Evolutionary conservation across 345 rosid genomes (phyloP).

Genomic region (Salix exigua): DNA sequence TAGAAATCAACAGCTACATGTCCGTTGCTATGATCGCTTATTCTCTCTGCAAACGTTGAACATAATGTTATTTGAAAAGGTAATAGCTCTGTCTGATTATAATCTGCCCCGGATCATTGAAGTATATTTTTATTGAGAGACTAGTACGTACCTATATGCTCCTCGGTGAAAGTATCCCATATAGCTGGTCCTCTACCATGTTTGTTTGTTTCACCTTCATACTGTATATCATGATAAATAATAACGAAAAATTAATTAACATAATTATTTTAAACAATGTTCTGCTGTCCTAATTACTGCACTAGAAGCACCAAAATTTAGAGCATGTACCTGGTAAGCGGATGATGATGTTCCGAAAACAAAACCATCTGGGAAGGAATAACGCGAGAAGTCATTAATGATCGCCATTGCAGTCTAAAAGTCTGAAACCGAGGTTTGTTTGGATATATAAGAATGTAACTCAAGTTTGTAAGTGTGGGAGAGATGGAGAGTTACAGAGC

Average conservation of each 20-base stretch:
- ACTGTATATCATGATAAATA: conserved; percentile 8
- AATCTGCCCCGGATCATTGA: neutral
- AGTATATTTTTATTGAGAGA: neutral
- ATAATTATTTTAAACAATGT: too few species aligned
- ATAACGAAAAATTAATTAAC: too few species aligned
- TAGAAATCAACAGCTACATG: conserved; percentile 7
- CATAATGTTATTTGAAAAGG: too few species aligned
- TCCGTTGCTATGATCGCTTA: neutral
- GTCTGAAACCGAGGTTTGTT: too few species aligned
- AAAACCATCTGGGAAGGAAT: neutral
- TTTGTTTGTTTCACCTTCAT: conserved; percentile 25
- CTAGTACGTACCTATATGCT: neutral
- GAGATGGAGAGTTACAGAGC: too few species aligned
- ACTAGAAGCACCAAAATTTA: too few species aligned
- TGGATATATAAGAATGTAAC: too few species aligned
- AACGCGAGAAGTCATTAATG: neutral
- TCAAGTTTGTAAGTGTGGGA: too few species aligned
- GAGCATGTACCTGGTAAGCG: neutral
- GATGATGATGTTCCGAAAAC: neutral
- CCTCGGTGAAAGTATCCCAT: conserved; percentile 33
- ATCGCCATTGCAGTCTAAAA: too few species aligned
- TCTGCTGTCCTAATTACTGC: too few species aligned
- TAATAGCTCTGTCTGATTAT: too few species aligned
- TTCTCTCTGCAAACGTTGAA: neutral
- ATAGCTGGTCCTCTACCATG: conserved; percentile 34